These are phyloP conservation scores for Chalciporus pseudorubinellus DNA, from an alignment of 768 basidiomycete genomes.

Conservation along the genomic window DNA sequence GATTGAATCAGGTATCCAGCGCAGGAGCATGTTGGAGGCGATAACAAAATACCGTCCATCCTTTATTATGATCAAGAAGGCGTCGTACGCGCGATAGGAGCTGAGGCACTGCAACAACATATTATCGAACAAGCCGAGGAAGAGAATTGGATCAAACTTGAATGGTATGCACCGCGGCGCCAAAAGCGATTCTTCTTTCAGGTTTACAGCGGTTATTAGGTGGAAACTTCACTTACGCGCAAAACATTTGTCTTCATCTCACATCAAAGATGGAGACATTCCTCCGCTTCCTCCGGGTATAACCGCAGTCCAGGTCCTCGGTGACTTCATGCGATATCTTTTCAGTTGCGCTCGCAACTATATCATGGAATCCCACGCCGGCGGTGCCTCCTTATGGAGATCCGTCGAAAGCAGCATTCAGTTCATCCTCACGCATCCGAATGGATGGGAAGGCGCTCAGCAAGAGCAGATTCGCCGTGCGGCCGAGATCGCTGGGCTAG, in stretches of 20 bases:
- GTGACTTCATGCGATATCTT: constrained; percentile 29
- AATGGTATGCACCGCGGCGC: constrained; percentile 32
- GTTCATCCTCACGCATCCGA: constrained; percentile 29
- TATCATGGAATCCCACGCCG: constrained; percentile 27
- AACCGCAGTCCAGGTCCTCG: constrained; percentile 20
- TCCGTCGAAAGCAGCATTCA: constrained; percentile 20
- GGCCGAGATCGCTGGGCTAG: constrained; percentile 21
- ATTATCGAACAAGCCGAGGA: constrained; percentile 39
- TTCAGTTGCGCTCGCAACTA: constrained; percentile 22
- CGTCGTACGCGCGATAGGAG: constrained; percentile 40
- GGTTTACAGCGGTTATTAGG: constrained; percentile 11
- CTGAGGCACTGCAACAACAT: constrained; percentile 38
- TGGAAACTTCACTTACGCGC: constrained; percentile 39
- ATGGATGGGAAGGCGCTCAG: constrained; percentile 32
- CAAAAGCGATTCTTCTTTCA: neutral
- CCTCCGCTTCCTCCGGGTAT: constrained; percentile 23
- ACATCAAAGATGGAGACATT: constrained; percentile 22
- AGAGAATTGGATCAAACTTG: constrained; percentile 35
- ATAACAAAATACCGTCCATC: constrained; percentile 49
- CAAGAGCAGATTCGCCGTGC: constrained; percentile 30
- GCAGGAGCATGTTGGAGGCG: constrained; percentile 44
- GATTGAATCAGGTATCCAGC: constrained; percentile 39
- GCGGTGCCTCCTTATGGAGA: constrained; percentile 25
- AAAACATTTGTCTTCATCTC: constrained; percentile 21
- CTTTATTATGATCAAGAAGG: constrained; percentile 47